These are phyloP conservation scores for Austropuccinia psidii DNA, from an alignment of 1,284 basidiomycete species.

Conservation along the genomic window DNA sequence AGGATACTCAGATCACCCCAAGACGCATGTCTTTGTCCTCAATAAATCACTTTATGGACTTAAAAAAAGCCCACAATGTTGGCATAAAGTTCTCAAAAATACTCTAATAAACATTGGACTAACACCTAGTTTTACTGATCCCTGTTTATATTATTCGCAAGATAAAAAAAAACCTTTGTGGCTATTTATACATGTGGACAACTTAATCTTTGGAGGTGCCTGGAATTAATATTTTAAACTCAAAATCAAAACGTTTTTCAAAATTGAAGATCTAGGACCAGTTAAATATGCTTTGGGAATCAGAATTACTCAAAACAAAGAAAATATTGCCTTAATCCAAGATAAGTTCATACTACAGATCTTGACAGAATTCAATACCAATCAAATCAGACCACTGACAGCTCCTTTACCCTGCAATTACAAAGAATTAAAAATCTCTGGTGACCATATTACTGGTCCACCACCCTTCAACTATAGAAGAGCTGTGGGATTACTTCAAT, in stretches of 20 bases:
- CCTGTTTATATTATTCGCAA: background rate
- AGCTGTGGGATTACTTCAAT: background rate
- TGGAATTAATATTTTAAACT: background rate
- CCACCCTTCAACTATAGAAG: background rate
- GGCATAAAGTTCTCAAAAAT: background rate
- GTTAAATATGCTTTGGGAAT: background rate
- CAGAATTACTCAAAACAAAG: background rate
- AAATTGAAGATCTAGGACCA: background rate
- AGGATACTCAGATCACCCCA: constrained; percentile 34
- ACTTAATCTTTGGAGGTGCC: background rate
- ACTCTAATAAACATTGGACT: background rate
- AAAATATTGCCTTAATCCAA: background rate
- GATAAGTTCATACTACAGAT: background rate
- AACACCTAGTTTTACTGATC: background rate
- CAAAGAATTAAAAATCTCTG: background rate
- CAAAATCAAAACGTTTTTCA: background rate
- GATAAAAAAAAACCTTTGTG: background rate
- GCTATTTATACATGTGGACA: background rate
- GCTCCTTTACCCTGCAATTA: background rate
- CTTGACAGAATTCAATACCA: background rate
- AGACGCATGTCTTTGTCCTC: too few species aligned
- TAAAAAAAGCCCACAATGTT: background rate
- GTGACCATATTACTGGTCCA: background rate
- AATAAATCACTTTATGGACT: background rate
- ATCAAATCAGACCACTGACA: background rate